Conservation (phyloP, 139 green algal species). For the Mesotaenium endlicherianum region DNA sequence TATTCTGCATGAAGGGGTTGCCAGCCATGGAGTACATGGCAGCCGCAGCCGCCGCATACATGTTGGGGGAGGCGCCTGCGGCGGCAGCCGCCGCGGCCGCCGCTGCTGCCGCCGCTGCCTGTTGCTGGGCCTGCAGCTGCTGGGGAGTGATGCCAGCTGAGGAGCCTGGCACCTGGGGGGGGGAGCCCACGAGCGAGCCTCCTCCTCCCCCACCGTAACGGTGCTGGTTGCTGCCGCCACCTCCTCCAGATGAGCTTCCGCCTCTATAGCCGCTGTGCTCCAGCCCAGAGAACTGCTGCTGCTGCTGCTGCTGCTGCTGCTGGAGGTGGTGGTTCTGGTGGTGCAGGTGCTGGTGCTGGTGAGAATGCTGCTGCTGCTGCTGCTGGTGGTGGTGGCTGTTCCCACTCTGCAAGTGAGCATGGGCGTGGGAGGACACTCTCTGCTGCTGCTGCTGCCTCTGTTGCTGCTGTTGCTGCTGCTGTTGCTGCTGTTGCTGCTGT, state of each 20-base stretch:
- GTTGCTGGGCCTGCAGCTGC: constrained; percentile 15
- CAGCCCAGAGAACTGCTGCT: constrained; percentile 9
- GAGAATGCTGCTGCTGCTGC: constrained; percentile 28
- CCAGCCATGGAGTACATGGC: constrained; percentile 9
- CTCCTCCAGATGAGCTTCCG: background rate
- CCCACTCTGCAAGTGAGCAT: no score
- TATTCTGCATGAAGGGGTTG: constrained; percentile 33
- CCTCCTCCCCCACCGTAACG: background rate
- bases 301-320: constrained; percentile 39
- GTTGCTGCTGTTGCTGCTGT: constrained; percentile 48
- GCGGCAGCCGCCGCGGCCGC: constrained; percentile 12
- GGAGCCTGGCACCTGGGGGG: background rate
- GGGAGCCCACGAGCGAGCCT: background rate
- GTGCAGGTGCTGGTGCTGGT: constrained; percentile 19
- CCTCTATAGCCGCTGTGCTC: constrained; percentile 12
- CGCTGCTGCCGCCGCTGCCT: constrained; percentile 19
- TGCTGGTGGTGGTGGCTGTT: constrained; percentile 47
- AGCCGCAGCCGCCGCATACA: constrained; percentile 10
- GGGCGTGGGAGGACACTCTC: no score
- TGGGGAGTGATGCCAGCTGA: background rate
- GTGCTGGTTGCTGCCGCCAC: background rate
- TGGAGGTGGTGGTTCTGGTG: constrained; percentile 36
- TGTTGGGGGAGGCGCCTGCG: constrained; percentile 3
- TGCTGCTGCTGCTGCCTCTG: constrained; percentile 30
- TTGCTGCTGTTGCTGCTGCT: constrained; percentile 37